Evolutionary conservation across 371 early-diverging fungal genomes (phyloP).

Genomic region (Syncephalastrum racemosum): DNA sequence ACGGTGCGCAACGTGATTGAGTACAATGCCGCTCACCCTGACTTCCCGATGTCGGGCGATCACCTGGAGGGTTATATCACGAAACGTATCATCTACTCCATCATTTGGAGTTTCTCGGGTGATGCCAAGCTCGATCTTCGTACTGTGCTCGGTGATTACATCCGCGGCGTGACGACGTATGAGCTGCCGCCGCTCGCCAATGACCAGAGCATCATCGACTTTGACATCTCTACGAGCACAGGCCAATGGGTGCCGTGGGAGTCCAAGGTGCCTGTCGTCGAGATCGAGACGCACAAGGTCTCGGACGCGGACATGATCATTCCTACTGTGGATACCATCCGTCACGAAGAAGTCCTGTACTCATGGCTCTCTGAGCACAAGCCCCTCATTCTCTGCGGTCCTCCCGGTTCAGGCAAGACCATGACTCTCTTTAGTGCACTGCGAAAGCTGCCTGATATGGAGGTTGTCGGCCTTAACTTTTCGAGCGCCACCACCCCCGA

Average conservation of each 20-base stretch:
- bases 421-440: conserved; percentile 98
- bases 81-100: conserved; percentile 77
- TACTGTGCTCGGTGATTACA: conserved; percentile 77
- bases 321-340: conserved; percentile 96
- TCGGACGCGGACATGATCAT: conserved; percentile 93
- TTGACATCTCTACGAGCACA: conserved; percentile 77
- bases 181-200: conserved; percentile 74
- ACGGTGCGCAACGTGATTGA: conserved; percentile 83
- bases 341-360: conserved; percentile 95
- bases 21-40: conserved; percentile 88
- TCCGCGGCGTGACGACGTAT: conserved; percentile 76
- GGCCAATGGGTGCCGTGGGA: conserved; percentile 94
- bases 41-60: conserved; percentile 87
- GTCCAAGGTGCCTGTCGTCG: conserved; percentile 87
- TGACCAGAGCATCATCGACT: conserved; percentile 82
- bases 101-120: conserved; percentile 97
- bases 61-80: conserved; percentile 78
- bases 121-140: conserved; percentile 83
- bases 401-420: conserved; percentile 99
- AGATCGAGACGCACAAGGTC: conserved; percentile 96
- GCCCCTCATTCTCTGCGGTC: conserved; percentile 96
- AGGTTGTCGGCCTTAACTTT: conserved; percentile 98
- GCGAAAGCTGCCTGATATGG: conserved; percentile 93
- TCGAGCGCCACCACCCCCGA: conserved; percentile 97
- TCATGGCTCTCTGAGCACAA: conserved; percentile 95